Evolutionary conservation across 352 stramenopile genomes (phyloP), one percentile per base, ranked within the genome.

Genomic region (Pythium brassicae): DNA sequence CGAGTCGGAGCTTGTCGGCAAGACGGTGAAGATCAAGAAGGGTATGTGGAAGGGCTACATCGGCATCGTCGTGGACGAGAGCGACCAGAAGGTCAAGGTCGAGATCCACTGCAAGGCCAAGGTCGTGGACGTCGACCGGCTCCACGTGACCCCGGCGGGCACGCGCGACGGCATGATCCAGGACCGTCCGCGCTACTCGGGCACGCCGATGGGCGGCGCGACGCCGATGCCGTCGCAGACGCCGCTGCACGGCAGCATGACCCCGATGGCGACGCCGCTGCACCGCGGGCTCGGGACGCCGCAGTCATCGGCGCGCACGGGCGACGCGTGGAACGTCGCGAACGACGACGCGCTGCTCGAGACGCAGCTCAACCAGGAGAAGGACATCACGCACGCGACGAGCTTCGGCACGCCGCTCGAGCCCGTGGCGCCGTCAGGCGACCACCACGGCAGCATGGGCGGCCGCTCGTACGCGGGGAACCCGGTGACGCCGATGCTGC

Each of bases 21-120:
- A 95, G 64, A 96, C 87, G 5, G 87, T 96, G 22, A 95, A 95
- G 71, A 89, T 96, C 65, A 95, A 93, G 62, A 92, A 93, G 57
- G 87, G 87, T 2, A 85, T 88, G 44, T 95, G 87, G 84, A 96
- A 96, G 78, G 87, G 87, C 32, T 96, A 96, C 71, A 96, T 96
- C 56, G 87, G 87, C 62, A 96, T 96, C 56, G 83, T 96, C 39
- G 84, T 95, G 26, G 86, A 94, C 62, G 86, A 94, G 72, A 86
- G 66, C 52, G 87, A 96, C 26, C 78, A 87, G 56, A 96, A 94
- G 65, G 86, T 95, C 61, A 96, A 96, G 66, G 87, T 96, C 32
- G 87, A 96, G 63, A 93, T 96, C 45, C 87, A 96, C 59, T 95
- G 77, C 51, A 94, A 96, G 63, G 83, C 86, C 9, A 92, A 94